Percentiles rank a stretch among this genome's conserved stretches.
Conservation (phyloP, 805 yeast species). For the Torulaspora maleeae region DNA sequence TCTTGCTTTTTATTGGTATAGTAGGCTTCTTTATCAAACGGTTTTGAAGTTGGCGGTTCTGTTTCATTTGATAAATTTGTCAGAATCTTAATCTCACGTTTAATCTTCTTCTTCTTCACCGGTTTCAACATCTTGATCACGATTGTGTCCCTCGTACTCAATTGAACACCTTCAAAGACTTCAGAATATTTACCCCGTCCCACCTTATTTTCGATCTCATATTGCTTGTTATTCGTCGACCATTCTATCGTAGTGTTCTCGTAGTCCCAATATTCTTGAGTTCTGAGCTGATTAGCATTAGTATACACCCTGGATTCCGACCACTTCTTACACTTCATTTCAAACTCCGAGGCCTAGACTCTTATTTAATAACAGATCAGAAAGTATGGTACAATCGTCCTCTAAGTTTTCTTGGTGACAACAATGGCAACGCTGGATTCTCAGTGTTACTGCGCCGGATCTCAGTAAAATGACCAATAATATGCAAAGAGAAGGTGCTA, state of each 20-base stretch:
- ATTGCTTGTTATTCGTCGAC: slow-evolving; percentile 52
- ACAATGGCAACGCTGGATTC: background rate
- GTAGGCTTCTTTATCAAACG: slow-evolving; percentile 26
- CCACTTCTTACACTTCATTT: slow-evolving; percentile 36
- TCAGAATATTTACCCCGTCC: slow-evolving; percentile 96
- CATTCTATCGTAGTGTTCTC: slow-evolving; percentile 60
- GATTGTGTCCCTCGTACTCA: slow-evolving; percentile 57
- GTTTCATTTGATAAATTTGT: slow-evolving; percentile 59
- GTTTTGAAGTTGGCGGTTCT: slow-evolving; percentile 28
- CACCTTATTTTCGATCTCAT: slow-evolving; percentile 76
- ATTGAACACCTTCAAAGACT: slow-evolving; percentile 79
- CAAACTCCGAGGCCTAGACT: background rate
- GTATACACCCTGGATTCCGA: slow-evolving; percentile 64
- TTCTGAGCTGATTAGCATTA: slow-evolving; percentile 62
- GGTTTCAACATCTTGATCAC: slow-evolving; percentile 91
- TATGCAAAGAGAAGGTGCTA: background rate
- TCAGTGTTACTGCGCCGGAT: background rate
- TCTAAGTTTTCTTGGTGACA: background rate
- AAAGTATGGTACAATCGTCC: background rate
- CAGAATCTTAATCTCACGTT: slow-evolving; percentile 81
- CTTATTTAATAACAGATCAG: background rate
- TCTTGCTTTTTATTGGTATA: slow-evolving; percentile 30
- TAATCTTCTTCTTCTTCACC: slow-evolving; percentile 85
- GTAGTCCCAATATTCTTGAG: slow-evolving; percentile 81
- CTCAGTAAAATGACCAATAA: background rate